Evolutionary conservation across 495 filamentous ascomycete genomes (phyloP), one percentile per base, ranked within the genome.

Genomic region (Cercophora samala): DNA sequence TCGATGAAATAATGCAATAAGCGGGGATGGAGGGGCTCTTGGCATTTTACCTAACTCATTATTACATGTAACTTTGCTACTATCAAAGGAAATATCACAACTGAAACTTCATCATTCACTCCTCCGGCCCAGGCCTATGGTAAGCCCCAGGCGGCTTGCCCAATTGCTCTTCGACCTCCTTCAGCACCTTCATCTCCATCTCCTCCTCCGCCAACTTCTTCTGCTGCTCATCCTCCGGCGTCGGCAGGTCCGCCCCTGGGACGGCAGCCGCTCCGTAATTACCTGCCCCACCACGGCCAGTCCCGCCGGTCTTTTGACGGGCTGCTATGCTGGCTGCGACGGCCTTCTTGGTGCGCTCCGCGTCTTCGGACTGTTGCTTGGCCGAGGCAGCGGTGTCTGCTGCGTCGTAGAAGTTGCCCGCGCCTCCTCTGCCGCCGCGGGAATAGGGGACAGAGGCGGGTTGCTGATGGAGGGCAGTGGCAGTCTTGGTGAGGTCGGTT

Each of bases 261-360:
- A 69, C 64, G 64, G 69, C 58, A 52, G 60, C 26, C 19, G 24
- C 25, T 18, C 75, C 6, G 63, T 66, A 88, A 73, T 89, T 89
- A 15, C 87, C 87, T 5, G 85, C 84, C 22, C 87, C 87, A 19
- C 87, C 87, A 24, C 87, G 75, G 0, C 87, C 86, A 29, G 69
- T 66, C 11, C 73, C 63, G 11, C 67, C 22, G 67, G 25, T 64
- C 32, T 62, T 63, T 0, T 71, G 29, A 25, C 71, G 71, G 19
- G 65, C 71, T 46, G 68, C 69, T 29, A 68, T 19, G 21, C 63
- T 70, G 1, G 75, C 71, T 3, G 68, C 70, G 18, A 73, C 71
- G 24, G 67, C 69, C 1, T 70, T 68, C 56, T 69, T 66, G 19
- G 69, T 70, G 54, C 73, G 70, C 53, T 71, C 62, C 8, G 69